phyloP scores from a whole-genome alignment of 371 early-diverging fungal species.

The Mucor plumbeus region DNA sequence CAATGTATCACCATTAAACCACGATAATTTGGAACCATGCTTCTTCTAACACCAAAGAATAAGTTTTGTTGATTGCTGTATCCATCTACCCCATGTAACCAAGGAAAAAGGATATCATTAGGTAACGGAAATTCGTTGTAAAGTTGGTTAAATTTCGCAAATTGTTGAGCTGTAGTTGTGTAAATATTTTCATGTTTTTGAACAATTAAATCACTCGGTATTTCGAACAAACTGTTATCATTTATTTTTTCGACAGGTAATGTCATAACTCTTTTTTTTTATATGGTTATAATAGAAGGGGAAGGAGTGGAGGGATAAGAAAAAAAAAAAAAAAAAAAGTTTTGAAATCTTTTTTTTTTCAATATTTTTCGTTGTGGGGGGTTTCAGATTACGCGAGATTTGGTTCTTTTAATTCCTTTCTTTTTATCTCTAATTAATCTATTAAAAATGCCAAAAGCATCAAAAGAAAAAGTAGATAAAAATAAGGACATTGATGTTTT shows the following conservation, averaged over 20 bases:
- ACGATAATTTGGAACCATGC: conserved; percentile 49
- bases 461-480: neutral
- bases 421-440: neutral
- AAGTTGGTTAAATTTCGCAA: conserved; percentile 5
- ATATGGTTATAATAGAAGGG: neutral
- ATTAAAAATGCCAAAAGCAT: neutral
- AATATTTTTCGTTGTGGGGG: neutral
- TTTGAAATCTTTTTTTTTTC: neutral
- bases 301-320: neutral
- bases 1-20: conserved; percentile 52
- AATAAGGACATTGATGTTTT: conserved; percentile 14
- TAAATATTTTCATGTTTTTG: conserved; percentile 15
- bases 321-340: conserved; percentile 12
- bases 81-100: conserved; percentile 72
- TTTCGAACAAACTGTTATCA: conserved; percentile 5
- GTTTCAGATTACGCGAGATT: conserved; percentile 7
- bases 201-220: conserved; percentile 1
- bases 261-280: neutral
- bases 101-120: conserved; percentile 64
- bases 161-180: conserved; percentile 11
- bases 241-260: neutral
- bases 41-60: conserved; percentile 61
- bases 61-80: conserved; percentile 54
- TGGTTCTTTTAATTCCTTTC: neutral
- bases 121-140: conserved; percentile 57